A percentile compares a stretch with the other conserved stretches of the same genome.
Conservation (phyloP, 2,329 filamentous ascomycete genomes). For the Fulvia fulva region DNA sequence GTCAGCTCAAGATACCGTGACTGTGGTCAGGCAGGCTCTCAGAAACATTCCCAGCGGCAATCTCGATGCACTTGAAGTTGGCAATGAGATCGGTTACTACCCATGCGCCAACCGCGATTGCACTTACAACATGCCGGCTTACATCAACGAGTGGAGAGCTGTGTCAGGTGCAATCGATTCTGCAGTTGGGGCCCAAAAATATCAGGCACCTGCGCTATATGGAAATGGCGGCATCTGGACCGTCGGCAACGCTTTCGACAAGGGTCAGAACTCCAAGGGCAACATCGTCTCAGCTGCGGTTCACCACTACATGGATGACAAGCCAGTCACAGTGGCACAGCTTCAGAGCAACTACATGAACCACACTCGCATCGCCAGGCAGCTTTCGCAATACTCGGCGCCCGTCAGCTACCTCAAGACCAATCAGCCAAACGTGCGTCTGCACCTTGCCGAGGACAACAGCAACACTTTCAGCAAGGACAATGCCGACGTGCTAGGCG, state of each 20-base stretch:
- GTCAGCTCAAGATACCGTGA: constrained; percentile 7
- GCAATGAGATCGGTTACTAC: constrained; percentile 15
- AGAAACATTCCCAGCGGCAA: constrained; percentile 10
- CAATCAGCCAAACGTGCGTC: constrained; percentile 5
- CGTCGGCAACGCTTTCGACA: constrained; percentile 7
- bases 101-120: constrained; percentile 3
- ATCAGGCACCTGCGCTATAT: constrained; percentile 12
- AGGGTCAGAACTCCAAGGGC: constrained; percentile 7
- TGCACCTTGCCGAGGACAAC: constrained; percentile 14
- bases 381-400: constrained; percentile 8
- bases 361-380: constrained; percentile 9
- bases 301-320: constrained; percentile 16
- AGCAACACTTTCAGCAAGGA: constrained; percentile 14
- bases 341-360: constrained; percentile 17
- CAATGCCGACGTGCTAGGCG: constrained; percentile 9
- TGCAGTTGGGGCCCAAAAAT: constrained; percentile 1
- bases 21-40: constrained; percentile 8
- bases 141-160: constrained; percentile 11
- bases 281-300: constrained; percentile 2
- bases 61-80: constrained; percentile 16
- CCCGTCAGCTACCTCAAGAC: constrained; percentile 9
- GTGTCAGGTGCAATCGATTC: constrained; percentile 2
- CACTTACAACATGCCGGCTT: constrained; percentile 3
- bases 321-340: neutral
- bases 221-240: constrained; percentile 9